Base-by-base conservation (phyloP, 495 filamentous ascomycete genomes). In the Thozetella sp. region DNA sequence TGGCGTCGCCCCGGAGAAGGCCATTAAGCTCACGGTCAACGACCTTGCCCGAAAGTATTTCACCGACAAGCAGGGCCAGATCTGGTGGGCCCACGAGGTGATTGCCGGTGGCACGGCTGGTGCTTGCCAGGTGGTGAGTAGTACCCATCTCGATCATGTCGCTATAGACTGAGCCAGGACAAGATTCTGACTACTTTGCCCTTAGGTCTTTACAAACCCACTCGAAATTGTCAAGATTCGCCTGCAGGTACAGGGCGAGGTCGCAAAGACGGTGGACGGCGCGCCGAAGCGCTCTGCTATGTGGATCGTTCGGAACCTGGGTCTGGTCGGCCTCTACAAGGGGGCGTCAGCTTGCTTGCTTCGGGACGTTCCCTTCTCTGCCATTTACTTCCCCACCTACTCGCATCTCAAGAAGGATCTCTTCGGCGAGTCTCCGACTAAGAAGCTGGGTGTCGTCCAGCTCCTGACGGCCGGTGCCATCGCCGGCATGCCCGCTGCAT, bases 181-280 rank as follows among this genome's bases (percentile, higher is more conserved):
- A n/a, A 17, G 24, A 55, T 55, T 63, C 57, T 62, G 30, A 50
- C 22, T 58, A 34, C 45, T 58, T 9, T 2, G 20, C 17, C 19
- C 17, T 22, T 67, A 96, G 92, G 85, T 97, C 60, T 97, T 97
- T 76, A 96, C 93, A 65, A 99, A 97, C 73, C 95, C 95, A 37
- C 85, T 99, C 12, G 95, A 99, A 74, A 99, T 99, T 68, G 95
- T 99, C 72, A 99, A 99, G 82, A 99, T 99, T 65, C 90, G 95
- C 64, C 86, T 99, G 48, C 95, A 99, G 75, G 92, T 98, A 10
- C 95, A 99, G 80, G 95, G 95, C 60, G 95, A 99, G 74, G 87
- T 97, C 25, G 87, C 92, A 54, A 97, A 96, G 79, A 91, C 79
- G 25, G 88, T 93, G 3, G 92, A 96, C 65, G 92, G 88, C 50